Percentiles rank a stretch among this genome's conserved stretches.
These are phyloP conservation scores for Tuber umbilicatum DNA, from an alignment of 495 filamentous ascomycete genomes.

Conservation along the genomic window DNA sequence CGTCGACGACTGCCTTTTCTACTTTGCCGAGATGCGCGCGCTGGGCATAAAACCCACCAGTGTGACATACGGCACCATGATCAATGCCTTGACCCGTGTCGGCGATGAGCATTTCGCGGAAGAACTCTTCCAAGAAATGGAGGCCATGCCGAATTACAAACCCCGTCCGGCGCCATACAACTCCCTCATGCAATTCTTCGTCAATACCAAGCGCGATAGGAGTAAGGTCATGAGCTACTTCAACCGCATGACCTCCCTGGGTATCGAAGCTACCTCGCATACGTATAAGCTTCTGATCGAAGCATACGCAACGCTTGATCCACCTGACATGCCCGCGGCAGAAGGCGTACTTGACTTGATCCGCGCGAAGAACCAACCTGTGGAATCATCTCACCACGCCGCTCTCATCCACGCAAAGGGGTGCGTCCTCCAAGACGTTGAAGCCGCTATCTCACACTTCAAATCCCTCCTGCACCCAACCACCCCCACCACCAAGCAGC, in stretches of 20 bases:
- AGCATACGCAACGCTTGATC: conserved; percentile 87
- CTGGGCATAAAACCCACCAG: conserved; percentile 90
- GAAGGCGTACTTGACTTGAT: conserved; percentile 78
- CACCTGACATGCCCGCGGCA: conserved; percentile 82
- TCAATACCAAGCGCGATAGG: conserved; percentile 92
- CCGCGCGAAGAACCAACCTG: conserved; percentile 60
- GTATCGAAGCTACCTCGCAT: conserved; percentile 85
- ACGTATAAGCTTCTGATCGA: conserved; percentile 98
- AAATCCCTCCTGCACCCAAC: conserved; percentile 57
- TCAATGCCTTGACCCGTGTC: conserved; percentile 94
- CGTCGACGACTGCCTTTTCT: conserved; percentile 95
- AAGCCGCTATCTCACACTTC: conserved; percentile 72
- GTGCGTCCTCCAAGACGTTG: conserved; percentile 86
- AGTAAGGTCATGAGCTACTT: conserved; percentile 92
- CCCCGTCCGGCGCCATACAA: conserved; percentile 95
- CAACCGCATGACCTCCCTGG: conserved; percentile 79
- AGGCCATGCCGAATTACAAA: conserved; percentile 97
- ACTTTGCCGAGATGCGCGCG: conserved; percentile 94
- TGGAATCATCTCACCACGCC: conserved; percentile 91
- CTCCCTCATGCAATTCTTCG: conserved; percentile 98
- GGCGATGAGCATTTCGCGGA: conserved; percentile 96
- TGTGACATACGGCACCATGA: conserved; percentile 95
- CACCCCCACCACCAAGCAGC: conserved; percentile 45
- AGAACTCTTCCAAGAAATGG: conserved; percentile 98
- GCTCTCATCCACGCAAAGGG: conserved; percentile 93